Evolutionary conservation across 176 grass and related monocot genomes (phyloP).

Genomic region (Oryza brachyantha): DNA sequence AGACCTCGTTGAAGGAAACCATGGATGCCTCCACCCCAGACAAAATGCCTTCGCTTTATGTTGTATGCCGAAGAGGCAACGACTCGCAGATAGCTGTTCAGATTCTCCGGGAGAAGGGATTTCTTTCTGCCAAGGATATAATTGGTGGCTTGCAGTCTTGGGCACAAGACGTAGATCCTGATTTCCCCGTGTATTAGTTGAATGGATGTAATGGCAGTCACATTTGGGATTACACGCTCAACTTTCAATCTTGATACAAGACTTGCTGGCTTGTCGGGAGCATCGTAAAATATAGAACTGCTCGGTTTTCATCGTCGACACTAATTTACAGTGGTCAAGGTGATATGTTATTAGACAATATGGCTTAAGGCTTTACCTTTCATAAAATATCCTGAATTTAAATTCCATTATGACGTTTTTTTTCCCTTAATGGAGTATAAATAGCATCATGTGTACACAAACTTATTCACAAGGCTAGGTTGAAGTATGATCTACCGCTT

Average conservation of each 20-base stretch:
- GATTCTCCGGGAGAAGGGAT: slow-evolving; percentile 64
- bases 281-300: not conserved
- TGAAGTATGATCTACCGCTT: no score
- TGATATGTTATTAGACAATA: not conserved
- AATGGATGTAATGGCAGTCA: not conserved
- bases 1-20: slow-evolving; percentile 39
- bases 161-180: slow-evolving; percentile 57
- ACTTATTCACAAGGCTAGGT: no score
- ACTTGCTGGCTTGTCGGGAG: not conserved
- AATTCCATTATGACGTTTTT: no score
- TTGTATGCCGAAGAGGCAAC: slow-evolving; percentile 86
- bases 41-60: slow-evolving; percentile 44
- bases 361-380: not conserved
- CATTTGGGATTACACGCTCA: not conserved
- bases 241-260: not conserved
- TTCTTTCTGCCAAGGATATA: slow-evolving; percentile 63
- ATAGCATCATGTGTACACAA: no score
- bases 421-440: no score
- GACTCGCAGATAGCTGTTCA: slow-evolving; percentile 70
- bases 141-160: slow-evolving; percentile 78
- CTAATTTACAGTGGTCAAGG: not conserved
- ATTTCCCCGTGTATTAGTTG: slow-evolving; percentile 64
- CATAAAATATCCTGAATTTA: no score
- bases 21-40: not conserved
- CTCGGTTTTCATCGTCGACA: not conserved